Percentiles rank a stretch among this genome's conserved stretches.
phyloP scores from a whole-genome alignment of 2,329 filamentous ascomycete species.

The Diaporthe batatas region DNA sequence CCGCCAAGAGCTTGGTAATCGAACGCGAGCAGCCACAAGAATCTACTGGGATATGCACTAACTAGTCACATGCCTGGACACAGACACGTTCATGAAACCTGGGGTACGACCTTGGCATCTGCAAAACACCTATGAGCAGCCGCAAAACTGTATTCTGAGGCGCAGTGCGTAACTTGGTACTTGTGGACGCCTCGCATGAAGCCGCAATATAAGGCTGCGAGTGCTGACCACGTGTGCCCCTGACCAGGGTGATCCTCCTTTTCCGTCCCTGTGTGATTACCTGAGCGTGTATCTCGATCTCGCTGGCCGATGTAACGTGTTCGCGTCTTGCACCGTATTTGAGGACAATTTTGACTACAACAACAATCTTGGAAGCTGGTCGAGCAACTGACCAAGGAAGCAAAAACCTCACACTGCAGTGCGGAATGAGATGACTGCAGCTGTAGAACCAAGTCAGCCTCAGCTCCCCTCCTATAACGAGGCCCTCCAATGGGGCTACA shows the following conservation, averaged over 20 bases:
- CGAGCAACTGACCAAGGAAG: constrained; percentile 11
- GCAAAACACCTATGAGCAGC: constrained; percentile 26
- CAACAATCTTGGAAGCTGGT: constrained; percentile 6
- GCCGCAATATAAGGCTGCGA: constrained; percentile 31
- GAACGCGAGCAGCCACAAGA: constrained; percentile 9
- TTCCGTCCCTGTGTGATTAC: neutral
- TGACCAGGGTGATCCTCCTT: constrained; percentile 30
- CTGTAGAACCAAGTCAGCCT: constrained; percentile 16
- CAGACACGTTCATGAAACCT: constrained; percentile 31
- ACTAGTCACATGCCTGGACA: constrained; percentile 22
- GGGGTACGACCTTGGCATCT: constrained; percentile 18
- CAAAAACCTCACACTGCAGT: neutral
- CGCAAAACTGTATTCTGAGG: constrained; percentile 32
- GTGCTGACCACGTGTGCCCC: constrained; percentile 29
- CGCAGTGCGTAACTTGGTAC: constrained; percentile 12
- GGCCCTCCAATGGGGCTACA: constrained; percentile 35
- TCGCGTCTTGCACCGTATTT: constrained; percentile 16
- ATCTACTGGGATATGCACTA: constrained; percentile 13
- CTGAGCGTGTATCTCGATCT: constrained; percentile 12
- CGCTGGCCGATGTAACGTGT: constrained; percentile 27
- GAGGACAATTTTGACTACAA: neutral
- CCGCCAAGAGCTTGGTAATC: constrained; percentile 15
- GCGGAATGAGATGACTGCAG: constrained; percentile 29
- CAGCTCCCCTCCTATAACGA: constrained; percentile 34
- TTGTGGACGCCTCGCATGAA: constrained; percentile 17